phyloP scores from a whole-genome alignment of 2,329 filamentous ascomycete genomes.

The Metarhizium guizhouense region DNA sequence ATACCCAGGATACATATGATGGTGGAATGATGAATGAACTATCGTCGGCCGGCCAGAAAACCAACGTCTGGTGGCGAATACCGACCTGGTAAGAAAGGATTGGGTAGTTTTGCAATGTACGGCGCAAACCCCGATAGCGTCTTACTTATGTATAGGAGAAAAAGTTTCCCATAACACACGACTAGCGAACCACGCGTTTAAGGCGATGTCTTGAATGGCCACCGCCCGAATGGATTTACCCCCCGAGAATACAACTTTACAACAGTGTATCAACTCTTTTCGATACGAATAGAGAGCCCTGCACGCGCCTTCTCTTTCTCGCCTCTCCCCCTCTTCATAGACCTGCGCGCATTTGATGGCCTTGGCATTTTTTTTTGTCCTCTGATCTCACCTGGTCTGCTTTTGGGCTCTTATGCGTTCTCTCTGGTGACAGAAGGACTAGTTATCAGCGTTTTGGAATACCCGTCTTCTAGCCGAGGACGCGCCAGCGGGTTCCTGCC shows the following conservation, averaged over 20 bases:
- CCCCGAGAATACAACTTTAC: neutral
- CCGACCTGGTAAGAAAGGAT: neutral
- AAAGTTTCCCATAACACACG: neutral
- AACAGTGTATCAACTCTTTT: no score
- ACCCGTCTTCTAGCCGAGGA: neutral
- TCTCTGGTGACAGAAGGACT: neutral
- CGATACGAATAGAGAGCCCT: no score
- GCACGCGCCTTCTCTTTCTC: no score
- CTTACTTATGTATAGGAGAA: neutral
- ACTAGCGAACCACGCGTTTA: neutral
- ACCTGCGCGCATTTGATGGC: neutral
- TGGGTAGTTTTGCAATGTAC: conserved; percentile 1
- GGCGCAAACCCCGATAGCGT: neutral
- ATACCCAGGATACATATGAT: neutral
- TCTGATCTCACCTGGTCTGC: neutral
- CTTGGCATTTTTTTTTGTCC: neutral
- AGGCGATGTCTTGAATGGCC: neutral
- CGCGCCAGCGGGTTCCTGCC: neutral
- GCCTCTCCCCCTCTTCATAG: neutral
- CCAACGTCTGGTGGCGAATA: neutral
- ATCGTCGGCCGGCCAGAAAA: neutral
- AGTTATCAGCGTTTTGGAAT: neutral
- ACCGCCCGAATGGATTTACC: neutral
- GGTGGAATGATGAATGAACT: neutral
- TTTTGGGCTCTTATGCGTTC: neutral